Conservation (phyloP, 2,329 filamentous ascomycete species). For the Monilinia laxa region DNA sequence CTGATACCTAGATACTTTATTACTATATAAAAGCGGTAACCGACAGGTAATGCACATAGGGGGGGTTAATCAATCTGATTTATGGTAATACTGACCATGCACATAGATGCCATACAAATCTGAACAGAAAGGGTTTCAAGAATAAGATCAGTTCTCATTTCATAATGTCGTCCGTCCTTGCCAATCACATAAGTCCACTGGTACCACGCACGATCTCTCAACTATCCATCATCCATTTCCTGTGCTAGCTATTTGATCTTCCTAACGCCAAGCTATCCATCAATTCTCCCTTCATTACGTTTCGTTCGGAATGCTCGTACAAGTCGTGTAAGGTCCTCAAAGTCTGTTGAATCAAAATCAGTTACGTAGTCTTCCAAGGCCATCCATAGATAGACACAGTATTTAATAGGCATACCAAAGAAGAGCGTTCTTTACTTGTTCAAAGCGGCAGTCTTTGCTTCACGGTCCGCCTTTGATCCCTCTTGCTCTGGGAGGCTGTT, state of each 20-base stretch:
- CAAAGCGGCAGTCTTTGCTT: conserved; percentile 42
- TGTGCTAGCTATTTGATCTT: not conserved
- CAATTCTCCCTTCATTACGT: conserved; percentile 4
- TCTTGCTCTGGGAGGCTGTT: conserved; percentile 55
- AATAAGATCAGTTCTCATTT: conserved; percentile 11
- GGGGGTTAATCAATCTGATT: not conserved
- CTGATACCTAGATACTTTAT: too few species aligned
- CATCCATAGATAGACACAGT: too few species aligned
- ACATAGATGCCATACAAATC: not conserved
- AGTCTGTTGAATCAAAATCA: conserved; percentile 14
- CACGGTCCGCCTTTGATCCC: conserved; percentile 67
- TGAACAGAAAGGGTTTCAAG: not conserved
- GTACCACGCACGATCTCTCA: not conserved
- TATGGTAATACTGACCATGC: not conserved
- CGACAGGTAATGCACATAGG: not conserved
- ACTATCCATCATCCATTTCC: conserved; percentile 1
- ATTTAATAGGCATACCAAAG: conserved; percentile 30
- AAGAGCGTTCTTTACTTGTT: conserved; percentile 26
- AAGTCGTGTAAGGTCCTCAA: not conserved
- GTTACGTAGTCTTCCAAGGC: too few species aligned
- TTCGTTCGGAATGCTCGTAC: not conserved
- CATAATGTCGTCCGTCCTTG: conserved; percentile 2
- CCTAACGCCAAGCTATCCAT: conserved; percentile 17
- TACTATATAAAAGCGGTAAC: not conserved
- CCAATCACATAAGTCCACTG: conserved; percentile 3